Evolutionary conservation across 495 filamentous ascomycete genomes (phyloP), one percentile per base, ranked within the genome.

Genomic region (Thermochaetoides thermophila): DNA sequence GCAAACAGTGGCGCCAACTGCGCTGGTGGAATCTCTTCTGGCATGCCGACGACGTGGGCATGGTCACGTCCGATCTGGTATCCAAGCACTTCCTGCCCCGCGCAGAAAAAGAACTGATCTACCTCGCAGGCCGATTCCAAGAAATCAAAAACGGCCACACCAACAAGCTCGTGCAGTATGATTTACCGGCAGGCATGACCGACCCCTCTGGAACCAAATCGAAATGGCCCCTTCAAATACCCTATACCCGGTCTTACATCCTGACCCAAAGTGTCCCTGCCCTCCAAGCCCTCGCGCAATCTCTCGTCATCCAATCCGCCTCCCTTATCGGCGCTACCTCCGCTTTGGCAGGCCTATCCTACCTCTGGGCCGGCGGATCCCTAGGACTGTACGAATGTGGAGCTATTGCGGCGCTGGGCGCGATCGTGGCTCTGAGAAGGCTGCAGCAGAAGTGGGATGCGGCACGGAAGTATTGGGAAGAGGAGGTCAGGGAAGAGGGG

Each of bases 1-100:
- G 71, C 23, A 62, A 58, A 24, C 55, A 67, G 17, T 96, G 87
- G 87, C 63, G 65, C 2, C 76, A 72, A 12, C 61, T 93, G 1
- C 66, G 69, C 7, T 97, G 87, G 89, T 96, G 82, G 81, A 92
- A 91, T 50, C 71, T 97, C 9, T 76, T 92, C 47, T 95, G 84
- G 84, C 76, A 79, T 9, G 82, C 83, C 28, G 89, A 96, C 52
- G 87, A 96, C 43, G 84, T 97, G 24, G 65, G 68, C 18, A 76
- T 82, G 66, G 72, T 89, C 29, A 70, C 78, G 1, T 73, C 74
- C 2, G 80, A 91, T 38, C 73, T 94, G 33, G 54, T 95, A 3
- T 65, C 71, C 22, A 67, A 63, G 29, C 63, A 65, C n/a, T 94
- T 85, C 55, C 68, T 97, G 3, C 63, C 66, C 2, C 62, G 67